These are phyloP conservation scores for Phytophthora pistaciae DNA, from an alignment of 352 stramenopile species.

Conservation along the genomic window DNA sequence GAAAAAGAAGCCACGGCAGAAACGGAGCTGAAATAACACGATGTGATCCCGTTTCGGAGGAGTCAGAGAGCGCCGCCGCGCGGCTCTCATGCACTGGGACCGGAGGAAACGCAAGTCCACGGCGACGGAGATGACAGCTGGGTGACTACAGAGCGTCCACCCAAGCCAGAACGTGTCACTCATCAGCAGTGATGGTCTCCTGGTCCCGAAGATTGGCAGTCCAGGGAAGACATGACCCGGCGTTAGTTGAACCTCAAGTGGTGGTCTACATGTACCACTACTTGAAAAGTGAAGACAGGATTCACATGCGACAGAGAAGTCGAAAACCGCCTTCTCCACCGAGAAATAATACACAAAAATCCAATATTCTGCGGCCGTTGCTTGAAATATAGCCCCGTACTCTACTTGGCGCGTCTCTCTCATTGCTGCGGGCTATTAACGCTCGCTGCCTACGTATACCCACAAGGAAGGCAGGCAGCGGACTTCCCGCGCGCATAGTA, in stretches of 20 bases:
- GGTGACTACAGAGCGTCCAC: not conserved
- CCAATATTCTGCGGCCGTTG: too few relatives aligned
- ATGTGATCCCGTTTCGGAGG: constrained; percentile 5
- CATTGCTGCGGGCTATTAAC: not conserved
- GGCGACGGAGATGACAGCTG: not conserved
- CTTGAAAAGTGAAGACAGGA: not conserved
- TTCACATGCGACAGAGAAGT: not conserved
- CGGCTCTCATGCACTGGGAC: not conserved
- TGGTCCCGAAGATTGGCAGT: not conserved
- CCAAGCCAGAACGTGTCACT: not conserved
- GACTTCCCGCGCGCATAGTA: not conserved
- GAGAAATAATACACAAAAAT: constrained; percentile 22
- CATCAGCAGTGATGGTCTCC: not conserved
- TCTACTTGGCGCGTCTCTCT: not conserved
- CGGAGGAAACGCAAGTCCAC: not conserved
- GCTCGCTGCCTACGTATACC: not conserved
- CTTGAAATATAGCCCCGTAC: too few relatives aligned
- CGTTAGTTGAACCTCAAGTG: too few relatives aligned
- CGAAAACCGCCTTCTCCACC: not conserved
- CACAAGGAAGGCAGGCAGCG: not conserved
- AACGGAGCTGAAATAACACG: constrained; percentile 3
- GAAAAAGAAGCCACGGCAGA: constrained; percentile 13
- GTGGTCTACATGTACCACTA: too few relatives aligned
- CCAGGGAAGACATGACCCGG: not conserved
- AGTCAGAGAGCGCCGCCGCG: not conserved